Percentiles rank a stretch among this genome's conserved stretches.
Conservation (phyloP, 352 stramenopile species). For the Globisporangium abappressorium region DNA sequence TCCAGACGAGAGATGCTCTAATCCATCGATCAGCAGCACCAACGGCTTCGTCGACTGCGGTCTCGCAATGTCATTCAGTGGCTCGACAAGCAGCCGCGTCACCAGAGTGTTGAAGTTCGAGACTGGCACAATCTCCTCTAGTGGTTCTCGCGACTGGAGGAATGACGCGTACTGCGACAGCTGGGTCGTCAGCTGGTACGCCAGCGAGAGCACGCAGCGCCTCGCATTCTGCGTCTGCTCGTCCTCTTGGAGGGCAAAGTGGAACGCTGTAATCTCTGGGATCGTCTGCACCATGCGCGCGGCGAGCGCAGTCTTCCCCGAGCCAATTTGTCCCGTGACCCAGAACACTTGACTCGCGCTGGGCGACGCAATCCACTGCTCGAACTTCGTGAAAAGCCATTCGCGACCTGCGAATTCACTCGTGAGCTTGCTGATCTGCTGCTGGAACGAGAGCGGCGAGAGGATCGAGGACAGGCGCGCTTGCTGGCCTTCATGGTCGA, state of each 20-base stretch:
- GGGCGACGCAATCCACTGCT: slow-evolving; percentile 42
- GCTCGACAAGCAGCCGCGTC: slow-evolving; percentile 48
- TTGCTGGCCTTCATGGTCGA: slow-evolving; percentile 76
- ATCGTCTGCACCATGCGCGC: slow-evolving; percentile 64
- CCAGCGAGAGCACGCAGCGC: slow-evolving; percentile 63
- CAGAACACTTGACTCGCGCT: slow-evolving; percentile 53
- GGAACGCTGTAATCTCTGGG: slow-evolving; percentile 70
- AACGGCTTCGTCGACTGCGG: slow-evolving; percentile 47
- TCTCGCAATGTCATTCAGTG: slow-evolving; percentile 62
- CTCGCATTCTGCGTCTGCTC: slow-evolving; percentile 70
- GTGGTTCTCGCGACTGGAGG: slow-evolving; percentile 59
- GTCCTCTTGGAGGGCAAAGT: slow-evolving; percentile 70
- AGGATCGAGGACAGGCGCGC: slow-evolving; percentile 64
- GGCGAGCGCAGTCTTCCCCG: slow-evolving; percentile 61
- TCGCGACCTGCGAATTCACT: slow-evolving; percentile 54
- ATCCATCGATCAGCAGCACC: slow-evolving; percentile 62
- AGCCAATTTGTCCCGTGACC: slow-evolving; percentile 67
- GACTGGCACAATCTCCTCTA: slow-evolving; percentile 76
- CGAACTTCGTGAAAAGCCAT: slow-evolving; percentile 56
- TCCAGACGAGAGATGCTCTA: slow-evolving; percentile 36
- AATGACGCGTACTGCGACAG: slow-evolving; percentile 63
- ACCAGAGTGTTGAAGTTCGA: slow-evolving; percentile 58
- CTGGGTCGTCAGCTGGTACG: slow-evolving; percentile 76
- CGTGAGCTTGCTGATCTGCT: slow-evolving; percentile 74
- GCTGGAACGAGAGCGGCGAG: slow-evolving; percentile 64